Percentiles rank a stretch among this genome's conserved stretches.
Evolutionary conservation across 164 flowering plant species (phyloP).

Genomic region (Stephania cephalantha): DNA sequence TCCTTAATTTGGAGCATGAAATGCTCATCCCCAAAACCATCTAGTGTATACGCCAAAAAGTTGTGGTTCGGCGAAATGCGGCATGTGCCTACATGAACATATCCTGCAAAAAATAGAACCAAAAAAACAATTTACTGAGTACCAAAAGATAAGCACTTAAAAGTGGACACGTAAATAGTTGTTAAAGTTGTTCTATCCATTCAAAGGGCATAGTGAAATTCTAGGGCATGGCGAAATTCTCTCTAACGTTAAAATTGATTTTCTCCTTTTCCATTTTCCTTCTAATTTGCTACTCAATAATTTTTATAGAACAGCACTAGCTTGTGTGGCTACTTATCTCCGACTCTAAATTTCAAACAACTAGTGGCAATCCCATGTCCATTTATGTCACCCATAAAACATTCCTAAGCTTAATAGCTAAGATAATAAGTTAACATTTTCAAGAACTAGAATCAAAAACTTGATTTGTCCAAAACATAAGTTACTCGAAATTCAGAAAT

Average conservation of each 20-base stretch:
- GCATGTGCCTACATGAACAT: constrained; percentile 87
- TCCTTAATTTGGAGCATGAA: constrained; percentile 73
- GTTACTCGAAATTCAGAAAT: too few relatives aligned
- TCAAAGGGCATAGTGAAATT: too few relatives aligned
- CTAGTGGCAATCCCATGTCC: neutral
- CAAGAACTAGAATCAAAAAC: too few relatives aligned
- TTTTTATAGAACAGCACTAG: too few relatives aligned
- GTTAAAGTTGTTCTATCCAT: neutral
- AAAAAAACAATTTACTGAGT: neutral
- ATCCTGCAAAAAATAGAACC: constrained; percentile 39
- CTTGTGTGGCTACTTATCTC: too few relatives aligned
- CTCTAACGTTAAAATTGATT: too few relatives aligned
- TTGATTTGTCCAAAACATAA: too few relatives aligned
- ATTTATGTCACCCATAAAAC: neutral
- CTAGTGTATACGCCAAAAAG: constrained; percentile 86
- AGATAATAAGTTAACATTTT: too few relatives aligned
- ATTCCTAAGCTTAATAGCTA: neutral
- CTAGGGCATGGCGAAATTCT: too few relatives aligned
- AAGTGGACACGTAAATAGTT: neutral
- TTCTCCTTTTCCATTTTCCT: too few relatives aligned
- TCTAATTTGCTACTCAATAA: too few relatives aligned
- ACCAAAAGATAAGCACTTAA: neutral
- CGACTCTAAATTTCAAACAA: neutral
- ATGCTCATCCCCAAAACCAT: constrained; percentile 55
- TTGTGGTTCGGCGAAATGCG: constrained; percentile 87